Conservation (phyloP, 108 stramenopile genomes). For the Conticribra weissflogii region DNA sequence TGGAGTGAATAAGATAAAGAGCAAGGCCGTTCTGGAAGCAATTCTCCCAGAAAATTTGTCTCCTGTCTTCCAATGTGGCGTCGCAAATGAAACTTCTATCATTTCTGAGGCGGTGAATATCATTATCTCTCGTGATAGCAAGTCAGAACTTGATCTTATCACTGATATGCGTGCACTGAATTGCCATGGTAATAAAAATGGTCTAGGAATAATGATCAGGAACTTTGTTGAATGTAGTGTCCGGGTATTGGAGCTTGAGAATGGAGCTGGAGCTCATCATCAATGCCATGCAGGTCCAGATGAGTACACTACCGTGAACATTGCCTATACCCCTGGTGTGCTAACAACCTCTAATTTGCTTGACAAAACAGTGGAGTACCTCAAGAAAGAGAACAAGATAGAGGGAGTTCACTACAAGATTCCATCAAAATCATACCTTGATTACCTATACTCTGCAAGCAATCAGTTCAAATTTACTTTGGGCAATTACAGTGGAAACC, state of each 20-base stretch:
- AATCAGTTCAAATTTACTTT: neutral
- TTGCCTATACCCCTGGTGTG: neutral
- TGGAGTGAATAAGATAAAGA: neutral
- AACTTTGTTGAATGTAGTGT: neutral
- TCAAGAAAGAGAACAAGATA: neutral
- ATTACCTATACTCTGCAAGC: neutral
- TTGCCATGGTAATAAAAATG: constrained; percentile 6
- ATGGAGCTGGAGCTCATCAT: neutral
- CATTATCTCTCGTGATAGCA: neutral
- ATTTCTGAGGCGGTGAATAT: neutral
- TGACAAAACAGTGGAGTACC: neutral
- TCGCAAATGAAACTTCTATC: neutral
- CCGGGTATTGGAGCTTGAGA: neutral
- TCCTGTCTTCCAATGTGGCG: neutral
- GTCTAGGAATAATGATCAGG: no score
- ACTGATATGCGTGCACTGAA: constrained; percentile 7
- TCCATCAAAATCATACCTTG: neutral
- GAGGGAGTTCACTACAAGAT: neutral
- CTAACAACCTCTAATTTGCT: neutral
- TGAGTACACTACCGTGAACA: neutral
- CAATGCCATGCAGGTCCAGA: neutral
- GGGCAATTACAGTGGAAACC: constrained; percentile 2
- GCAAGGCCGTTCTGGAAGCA: neutral
- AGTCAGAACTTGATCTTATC: neutral
- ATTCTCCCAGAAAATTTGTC: neutral